Evolutionary conservation across 768 basidiomycete species (phyloP).

Genomic region (Paxillus ammoniavirescens): DNA sequence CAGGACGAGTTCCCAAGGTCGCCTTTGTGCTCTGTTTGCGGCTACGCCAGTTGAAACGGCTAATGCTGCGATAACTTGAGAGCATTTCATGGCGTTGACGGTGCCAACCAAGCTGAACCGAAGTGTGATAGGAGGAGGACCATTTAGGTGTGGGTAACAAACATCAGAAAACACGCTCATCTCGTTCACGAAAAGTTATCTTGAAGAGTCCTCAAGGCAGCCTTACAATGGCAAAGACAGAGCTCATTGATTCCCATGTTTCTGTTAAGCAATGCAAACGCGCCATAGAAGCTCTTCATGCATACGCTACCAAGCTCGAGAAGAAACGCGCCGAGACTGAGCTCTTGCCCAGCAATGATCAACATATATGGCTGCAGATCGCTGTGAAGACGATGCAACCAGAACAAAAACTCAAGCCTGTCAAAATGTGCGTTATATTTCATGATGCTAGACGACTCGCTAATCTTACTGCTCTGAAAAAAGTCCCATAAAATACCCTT

Average conservation of each 20-base stretch:
- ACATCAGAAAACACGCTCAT: conserved; percentile 6
- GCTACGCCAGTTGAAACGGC: not conserved
- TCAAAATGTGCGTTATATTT: conserved; percentile 66
- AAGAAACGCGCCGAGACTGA: conserved; percentile 69
- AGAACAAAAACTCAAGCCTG: conserved; percentile 74
- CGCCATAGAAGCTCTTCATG: conserved; percentile 77
- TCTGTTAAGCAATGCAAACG: conserved; percentile 69
- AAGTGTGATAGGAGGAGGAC: not conserved
- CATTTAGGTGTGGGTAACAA: not conserved
- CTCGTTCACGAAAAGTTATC: not conserved
- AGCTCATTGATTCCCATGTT: conserved; percentile 70
- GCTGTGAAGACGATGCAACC: conserved; percentile 81
- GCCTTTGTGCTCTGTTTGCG: conserved; percentile 57
- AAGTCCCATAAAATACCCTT: conserved; percentile 76
- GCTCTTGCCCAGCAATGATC: conserved; percentile 75
- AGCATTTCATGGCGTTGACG: conserved; percentile 13
- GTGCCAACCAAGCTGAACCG: not conserved
- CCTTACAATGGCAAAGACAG: conserved; percentile 41
- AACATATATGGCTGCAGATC: conserved; percentile 86
- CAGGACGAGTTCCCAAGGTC: conserved; percentile 57
- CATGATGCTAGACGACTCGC: not conserved
- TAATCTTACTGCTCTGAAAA: conserved; percentile 26
- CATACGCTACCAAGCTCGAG: conserved; percentile 64
- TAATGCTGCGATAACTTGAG: conserved; percentile 3
- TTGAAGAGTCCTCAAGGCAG: not conserved